These are phyloP conservation scores for Dryadomyces quercivorus DNA, from an alignment of 2,329 filamentous ascomycete species.

Conservation along the genomic window DNA sequence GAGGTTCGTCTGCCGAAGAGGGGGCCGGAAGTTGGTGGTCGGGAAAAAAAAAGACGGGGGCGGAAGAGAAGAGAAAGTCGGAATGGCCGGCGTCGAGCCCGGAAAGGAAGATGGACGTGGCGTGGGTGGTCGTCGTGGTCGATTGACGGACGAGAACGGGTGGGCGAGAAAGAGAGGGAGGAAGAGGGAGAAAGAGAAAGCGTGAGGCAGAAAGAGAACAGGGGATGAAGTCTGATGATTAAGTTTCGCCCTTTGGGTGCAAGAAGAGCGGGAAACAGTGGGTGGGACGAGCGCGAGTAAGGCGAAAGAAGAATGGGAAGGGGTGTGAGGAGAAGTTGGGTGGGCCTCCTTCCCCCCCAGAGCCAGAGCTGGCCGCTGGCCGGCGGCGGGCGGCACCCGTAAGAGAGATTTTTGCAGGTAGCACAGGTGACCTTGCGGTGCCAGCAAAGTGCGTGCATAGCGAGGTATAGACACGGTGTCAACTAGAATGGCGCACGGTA, in stretches of 20 bases:
- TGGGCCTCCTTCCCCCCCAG: background rate
- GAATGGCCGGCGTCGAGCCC: background rate
- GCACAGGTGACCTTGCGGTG: background rate
- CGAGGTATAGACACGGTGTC: background rate
- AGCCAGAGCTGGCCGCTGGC: too few species aligned
- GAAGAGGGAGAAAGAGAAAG: background rate
- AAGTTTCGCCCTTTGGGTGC: slow-evolving; percentile 6
- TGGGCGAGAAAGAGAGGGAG: background rate
- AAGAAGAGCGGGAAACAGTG: background rate
- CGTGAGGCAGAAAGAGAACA: background rate
- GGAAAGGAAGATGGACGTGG: background rate
- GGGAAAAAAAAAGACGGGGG: background rate
- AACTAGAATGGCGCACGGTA: background rate
- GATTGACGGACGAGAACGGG: slow-evolving; percentile 1
- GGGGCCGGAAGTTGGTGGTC: background rate
- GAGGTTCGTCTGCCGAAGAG: background rate
- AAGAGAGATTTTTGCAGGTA: too few species aligned
- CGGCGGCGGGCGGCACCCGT: too few species aligned
- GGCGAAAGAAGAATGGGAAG: background rate
- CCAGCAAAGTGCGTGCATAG: background rate
- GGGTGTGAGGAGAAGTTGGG: slow-evolving; percentile 1
- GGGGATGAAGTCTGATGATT: slow-evolving; percentile 10
- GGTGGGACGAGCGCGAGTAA: background rate
- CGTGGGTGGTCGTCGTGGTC: background rate
- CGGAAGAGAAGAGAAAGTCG: too few species aligned